These are phyloP conservation scores for Alternaria sp. DNA, from an alignment of 2,329 filamentous ascomycete genomes.

Conservation along the genomic window DNA sequence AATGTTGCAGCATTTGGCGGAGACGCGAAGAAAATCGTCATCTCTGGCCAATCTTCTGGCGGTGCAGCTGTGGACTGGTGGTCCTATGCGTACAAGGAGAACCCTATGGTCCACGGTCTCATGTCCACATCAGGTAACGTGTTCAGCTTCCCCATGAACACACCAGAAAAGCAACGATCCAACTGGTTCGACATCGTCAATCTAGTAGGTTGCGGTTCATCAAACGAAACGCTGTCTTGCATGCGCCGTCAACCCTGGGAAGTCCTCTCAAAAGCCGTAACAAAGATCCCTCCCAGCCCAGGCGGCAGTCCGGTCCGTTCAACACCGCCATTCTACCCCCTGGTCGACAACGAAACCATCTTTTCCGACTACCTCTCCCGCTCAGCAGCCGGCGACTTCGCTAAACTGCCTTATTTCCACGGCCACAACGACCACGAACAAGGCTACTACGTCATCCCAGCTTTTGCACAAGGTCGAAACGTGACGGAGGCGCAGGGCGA, in stretches of 20 bases:
- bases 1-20: slow-evolving; percentile 62
- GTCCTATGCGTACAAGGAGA: slow-evolving; percentile 53
- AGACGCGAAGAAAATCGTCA: slow-evolving; percentile 50
- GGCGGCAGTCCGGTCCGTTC: slow-evolving; percentile 24
- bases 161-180: slow-evolving; percentile 11
- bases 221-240: slow-evolving; percentile 18
- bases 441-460: slow-evolving; percentile 27
- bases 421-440: slow-evolving; percentile 28
- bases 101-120: slow-evolving; percentile 57
- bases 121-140: slow-evolving; percentile 47
- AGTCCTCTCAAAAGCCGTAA: slow-evolving; percentile 12
- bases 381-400: slow-evolving; percentile 14
- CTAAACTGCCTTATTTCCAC: slow-evolving; percentile 23
- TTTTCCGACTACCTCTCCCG: slow-evolving; percentile 28
- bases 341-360: slow-evolving; percentile 25
- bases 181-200: slow-evolving; percentile 24
- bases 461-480: slow-evolving; percentile 24
- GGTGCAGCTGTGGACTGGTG: slow-evolving; percentile 53
- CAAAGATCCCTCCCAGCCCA: slow-evolving; percentile 21
- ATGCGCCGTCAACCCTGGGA: slow-evolving; percentile 23
- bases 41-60: slow-evolving; percentile 60
- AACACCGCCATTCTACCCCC: slow-evolving; percentile 23
- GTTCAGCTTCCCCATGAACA: slow-evolving; percentile 26
- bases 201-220: slow-evolving; percentile 19
- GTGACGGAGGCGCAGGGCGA: slow-evolving; percentile 18